Conservation (phyloP, 2,329 filamentous ascomycete species). For the Fusarium illudens region DNA sequence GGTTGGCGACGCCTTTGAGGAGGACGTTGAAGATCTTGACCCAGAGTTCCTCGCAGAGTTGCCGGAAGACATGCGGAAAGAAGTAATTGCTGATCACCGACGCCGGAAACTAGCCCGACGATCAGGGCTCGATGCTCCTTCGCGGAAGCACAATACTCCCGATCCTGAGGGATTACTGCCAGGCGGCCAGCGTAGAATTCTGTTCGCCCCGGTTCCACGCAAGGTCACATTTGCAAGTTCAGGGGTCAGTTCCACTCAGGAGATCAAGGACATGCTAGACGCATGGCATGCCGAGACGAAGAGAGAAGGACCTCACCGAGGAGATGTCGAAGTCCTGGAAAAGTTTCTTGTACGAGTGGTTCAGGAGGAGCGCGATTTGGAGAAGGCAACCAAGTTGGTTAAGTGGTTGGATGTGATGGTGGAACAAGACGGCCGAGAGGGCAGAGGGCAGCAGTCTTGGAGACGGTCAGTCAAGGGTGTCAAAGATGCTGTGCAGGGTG, state of each 20-base stretch:
- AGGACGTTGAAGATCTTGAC: conserved; percentile 64
- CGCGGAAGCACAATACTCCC: conserved; percentile 35
- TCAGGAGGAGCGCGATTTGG: conserved; percentile 77
- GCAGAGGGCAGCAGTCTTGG: conserved; percentile 57
- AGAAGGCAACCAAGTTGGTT: conserved; percentile 74
- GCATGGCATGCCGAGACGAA: conserved; percentile 80
- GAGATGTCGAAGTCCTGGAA: conserved; percentile 79
- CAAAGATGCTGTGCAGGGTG: conserved; percentile 62
- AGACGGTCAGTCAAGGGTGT: conserved; percentile 52
- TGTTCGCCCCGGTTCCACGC: conserved; percentile 57
- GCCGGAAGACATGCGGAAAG: conserved; percentile 79
- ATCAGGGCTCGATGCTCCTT: conserved; percentile 56
- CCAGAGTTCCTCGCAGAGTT: conserved; percentile 81
- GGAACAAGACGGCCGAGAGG: conserved; percentile 54
- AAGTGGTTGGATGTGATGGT: conserved; percentile 72
- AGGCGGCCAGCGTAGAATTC: conserved; percentile 54
- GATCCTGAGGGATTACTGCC: conserved; percentile 39
- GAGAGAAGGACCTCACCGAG: conserved; percentile 77
- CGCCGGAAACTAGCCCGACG: conserved; percentile 65
- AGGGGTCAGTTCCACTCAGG: conserved; percentile 54
- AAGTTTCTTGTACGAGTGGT: conserved; percentile 79
- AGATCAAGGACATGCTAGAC: conserved; percentile 77
- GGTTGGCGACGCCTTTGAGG: conserved; percentile 41
- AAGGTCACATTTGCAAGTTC: conserved; percentile 58
- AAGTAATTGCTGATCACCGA: conserved; percentile 78